phyloP scores from a whole-genome alignment of 1,139 yeast species.

The Sugiyamaella japonica region DNA sequence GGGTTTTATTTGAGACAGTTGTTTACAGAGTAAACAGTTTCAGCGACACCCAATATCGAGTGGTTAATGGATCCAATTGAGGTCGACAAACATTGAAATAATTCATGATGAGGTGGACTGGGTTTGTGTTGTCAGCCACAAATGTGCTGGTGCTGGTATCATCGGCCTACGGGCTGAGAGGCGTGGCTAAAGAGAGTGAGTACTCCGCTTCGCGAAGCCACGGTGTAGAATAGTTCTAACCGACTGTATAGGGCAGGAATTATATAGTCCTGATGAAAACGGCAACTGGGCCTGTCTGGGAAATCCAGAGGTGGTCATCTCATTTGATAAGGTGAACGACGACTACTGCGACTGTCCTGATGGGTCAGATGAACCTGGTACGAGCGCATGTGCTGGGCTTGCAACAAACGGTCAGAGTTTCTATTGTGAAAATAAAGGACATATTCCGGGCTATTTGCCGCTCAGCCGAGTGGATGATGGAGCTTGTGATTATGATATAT shows the following conservation, averaged over 20 bases:
- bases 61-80: too few species aligned
- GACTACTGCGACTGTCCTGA: slow-evolving; percentile 96
- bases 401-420: slow-evolving; percentile 41
- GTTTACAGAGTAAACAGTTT: too few species aligned
- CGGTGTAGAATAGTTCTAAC: background rate
- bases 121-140: background rate
- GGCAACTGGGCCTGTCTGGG: slow-evolving; percentile 69
- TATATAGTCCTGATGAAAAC: slow-evolving; percentile 54
- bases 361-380: slow-evolving; percentile 97
- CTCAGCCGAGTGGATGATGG: slow-evolving; percentile 80
- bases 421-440: slow-evolving; percentile 79
- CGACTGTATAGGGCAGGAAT: slow-evolving; percentile 31
- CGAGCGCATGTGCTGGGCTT: slow-evolving; percentile 70
- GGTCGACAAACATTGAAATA: background rate
- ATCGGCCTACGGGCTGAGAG: slow-evolving; percentile 6
- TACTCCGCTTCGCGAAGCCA: background rate
- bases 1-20: too few species aligned
- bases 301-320: slow-evolving; percentile 61
- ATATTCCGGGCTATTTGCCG: slow-evolving; percentile 43
- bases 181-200: slow-evolving; percentile 12
- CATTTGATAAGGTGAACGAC: slow-evolving; percentile 72
- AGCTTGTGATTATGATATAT: slow-evolving; percentile 80
- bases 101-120: background rate
- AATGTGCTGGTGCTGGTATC: background rate
- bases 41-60: too few species aligned